Base-by-base conservation (phyloP, 2,329 filamentous ascomycete species). In the Biscogniauxia marginata region DNA sequence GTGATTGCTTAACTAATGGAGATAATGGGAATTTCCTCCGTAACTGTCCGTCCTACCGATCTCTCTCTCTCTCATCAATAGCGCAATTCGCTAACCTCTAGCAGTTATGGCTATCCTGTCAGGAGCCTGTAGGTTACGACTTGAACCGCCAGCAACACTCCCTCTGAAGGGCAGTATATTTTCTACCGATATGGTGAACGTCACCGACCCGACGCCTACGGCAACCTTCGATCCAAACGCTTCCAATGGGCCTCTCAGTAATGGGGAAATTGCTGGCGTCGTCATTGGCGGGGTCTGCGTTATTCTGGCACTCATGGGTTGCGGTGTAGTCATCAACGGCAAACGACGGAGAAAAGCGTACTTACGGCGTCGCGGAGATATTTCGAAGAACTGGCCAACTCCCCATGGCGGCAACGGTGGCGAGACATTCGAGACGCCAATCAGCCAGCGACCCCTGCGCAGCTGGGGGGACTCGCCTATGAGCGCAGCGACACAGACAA, bases 251-350 rank as follows among this genome's bases (percentile, higher is more conserved):
- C 75, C 81, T 0, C 67, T 87, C 7, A 77, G 71, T 1, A 72
- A 86, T 1, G 82, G 79, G 4, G 80, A 76, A 11, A 82, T 84
- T 53, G 82, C 85, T 0, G 85, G 84, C 59, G 82, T 87, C 51
- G 81, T 78, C 13, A 74, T 83, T 20, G 84, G 78, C 4, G 78
- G 74, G 0, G 61, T 86, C 0, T 73, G 77, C 6, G 52, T 82
- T 0, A 16, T 85, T 3, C 73, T 87, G 3, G 67, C 73, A 7
- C 11, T 80, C 1, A 61, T 73, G 7, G 84, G 84, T 8, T 81
- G 77, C 65, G 75, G 73, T 54, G 77, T 87, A 52, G 75, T 88
- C 18, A 79, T 79, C 68, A 79, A 77, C 39, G 85, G 85, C 3
- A 84, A 79, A 58, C 79, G 83, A 8, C 75, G 80, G 11, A 77